Base-by-base conservation (phyloP, 2,329 filamentous ascomycete species). In the Colletotrichum endophyticum region DNA sequence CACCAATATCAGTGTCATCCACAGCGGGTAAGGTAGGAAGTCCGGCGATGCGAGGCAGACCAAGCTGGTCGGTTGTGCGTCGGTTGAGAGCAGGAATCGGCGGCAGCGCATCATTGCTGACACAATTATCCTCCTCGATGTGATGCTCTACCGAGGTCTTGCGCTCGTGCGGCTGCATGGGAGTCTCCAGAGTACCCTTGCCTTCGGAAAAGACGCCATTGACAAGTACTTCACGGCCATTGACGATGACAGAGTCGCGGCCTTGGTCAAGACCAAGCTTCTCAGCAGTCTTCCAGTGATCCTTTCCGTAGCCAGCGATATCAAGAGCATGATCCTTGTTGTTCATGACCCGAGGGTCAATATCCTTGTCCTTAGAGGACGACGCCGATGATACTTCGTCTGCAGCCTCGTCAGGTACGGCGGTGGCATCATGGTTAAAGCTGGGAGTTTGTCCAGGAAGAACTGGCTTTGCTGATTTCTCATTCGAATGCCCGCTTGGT, bases 1-100 rank as follows among this genome's bases (percentile, higher is more conserved):
- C 95, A 36, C 94, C 94, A 81, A 95, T 96, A 81, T 98, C 96
- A 7, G 93, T 94, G 80, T 98, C 96, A 80, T 96, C 95, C 16
- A 89, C 87, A 5, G 90, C 82, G 6, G 95, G 95, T 6, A 97
- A 86, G 4, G 92, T 88, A 16, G 95, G 94, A 12, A 96, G 88
- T 81, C 95, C 93, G 30, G 92, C 94, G 11, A 93, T 87, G 64
- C 92, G 89, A 15, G 92, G 89, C n/a, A 95, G 86, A 0, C 93
- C 94, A 9, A 95, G 86, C 79, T 93, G 90, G n/a, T 91, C 88
- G 2, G 92, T 94, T 36, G 92, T 92, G 79, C 91, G 89, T 49
- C 92, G 89, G 66, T 90, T 87, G 6, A 92, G 81, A 3, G 86
- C 84, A 7, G 92, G 91, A 76, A 89, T 84, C 11, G 94, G 93